Conservation (phyloP, 2,329 filamentous ascomycete genomes). For the Aspergillus terreus region DNA sequence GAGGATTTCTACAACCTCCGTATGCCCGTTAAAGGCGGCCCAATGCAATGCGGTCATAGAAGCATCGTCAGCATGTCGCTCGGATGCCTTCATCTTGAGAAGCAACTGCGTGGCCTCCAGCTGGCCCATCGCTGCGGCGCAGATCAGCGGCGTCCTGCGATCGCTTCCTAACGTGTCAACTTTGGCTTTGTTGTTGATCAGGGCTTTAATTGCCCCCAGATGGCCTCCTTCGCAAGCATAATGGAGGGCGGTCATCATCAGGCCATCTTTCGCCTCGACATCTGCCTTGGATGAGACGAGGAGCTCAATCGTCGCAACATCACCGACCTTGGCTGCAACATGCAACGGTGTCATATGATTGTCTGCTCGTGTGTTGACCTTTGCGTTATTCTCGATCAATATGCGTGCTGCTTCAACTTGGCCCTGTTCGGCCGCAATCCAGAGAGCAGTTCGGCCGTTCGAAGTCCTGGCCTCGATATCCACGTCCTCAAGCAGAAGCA, state of each 20-base stretch:
- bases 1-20: slow-evolving; percentile 32
- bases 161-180: slow-evolving; percentile 29
- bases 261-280: slow-evolving; percentile 33
- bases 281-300: slow-evolving; percentile 31
- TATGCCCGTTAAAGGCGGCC: slow-evolving; percentile 37
- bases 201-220: slow-evolving; percentile 21
- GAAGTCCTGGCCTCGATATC: slow-evolving; percentile 29
- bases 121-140: slow-evolving; percentile 31
- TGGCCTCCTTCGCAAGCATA: slow-evolving; percentile 32
- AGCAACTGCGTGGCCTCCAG: slow-evolving; percentile 26
- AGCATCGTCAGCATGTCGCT: slow-evolving; percentile 25
- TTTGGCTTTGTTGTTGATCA: slow-evolving; percentile 31
- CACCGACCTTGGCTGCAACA: slow-evolving; percentile 30
- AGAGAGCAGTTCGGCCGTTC: slow-evolving; percentile 33
- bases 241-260: slow-evolving; percentile 35
- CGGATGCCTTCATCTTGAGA: slow-evolving; percentile 29
- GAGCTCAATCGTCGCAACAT: slow-evolving; percentile 30
- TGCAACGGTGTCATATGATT: slow-evolving; percentile 34
- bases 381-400: slow-evolving; percentile 29
- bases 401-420: slow-evolving; percentile 30
- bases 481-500: slow-evolving; percentile 24
- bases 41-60: slow-evolving; percentile 38
- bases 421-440: slow-evolving; percentile 32
- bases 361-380: slow-evolving; percentile 32
- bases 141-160: slow-evolving; percentile 35